Base-by-base conservation (phyloP, 768 basidiomycete species). In the Mycena haematopus region DNA sequence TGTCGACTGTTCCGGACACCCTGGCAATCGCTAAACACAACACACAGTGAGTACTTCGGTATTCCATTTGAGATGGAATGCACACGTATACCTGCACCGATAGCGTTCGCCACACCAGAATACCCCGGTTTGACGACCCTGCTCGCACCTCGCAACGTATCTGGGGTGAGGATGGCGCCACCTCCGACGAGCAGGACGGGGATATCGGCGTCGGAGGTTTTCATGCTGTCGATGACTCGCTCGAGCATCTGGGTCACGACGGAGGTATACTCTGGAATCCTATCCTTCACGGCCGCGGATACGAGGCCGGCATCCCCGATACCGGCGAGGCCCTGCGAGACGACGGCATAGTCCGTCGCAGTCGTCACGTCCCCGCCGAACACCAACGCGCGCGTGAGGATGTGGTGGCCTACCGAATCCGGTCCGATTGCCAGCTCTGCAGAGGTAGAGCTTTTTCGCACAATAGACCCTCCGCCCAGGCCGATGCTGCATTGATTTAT, bases 141-240 rank as follows among this genome's bases (percentile, higher is more conserved):
- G 53, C 77, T 79, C 5, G 88, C 81, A 10, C 88, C 88, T 33
- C 71, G 74, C 0, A 90, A 77, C 11, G 73, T 53, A 10, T 78
- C 72, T 0, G 88, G 86, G 11, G 82, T 78, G 35, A 90, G 77
- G 66, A 89, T 83, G 0, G 85, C 83, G 6, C 88, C 88, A 17
- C 88, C 88, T 24, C 88, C 88, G 38, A 89, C 88, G 1, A 90
- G 79, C 29, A 87, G 79, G 13, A 88, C 78, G 25, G 86, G 82
- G 46, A 82, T 78, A 68, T 84, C 82, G 25, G 81, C 80, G 2
- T 81, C 80, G 33, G 80, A 82, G 5, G 87, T 89, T 77, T 90
- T 90, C 86, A 90, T 88, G 25, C 73, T 73, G 68, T 89, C 88
- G 10, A 88, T 72, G 2, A 44, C 17, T 44, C 14, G 38, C 3